Base-by-base conservation (phyloP, 495 filamentous ascomycete genomes). In the Pseudevernia furfuracea region DNA sequence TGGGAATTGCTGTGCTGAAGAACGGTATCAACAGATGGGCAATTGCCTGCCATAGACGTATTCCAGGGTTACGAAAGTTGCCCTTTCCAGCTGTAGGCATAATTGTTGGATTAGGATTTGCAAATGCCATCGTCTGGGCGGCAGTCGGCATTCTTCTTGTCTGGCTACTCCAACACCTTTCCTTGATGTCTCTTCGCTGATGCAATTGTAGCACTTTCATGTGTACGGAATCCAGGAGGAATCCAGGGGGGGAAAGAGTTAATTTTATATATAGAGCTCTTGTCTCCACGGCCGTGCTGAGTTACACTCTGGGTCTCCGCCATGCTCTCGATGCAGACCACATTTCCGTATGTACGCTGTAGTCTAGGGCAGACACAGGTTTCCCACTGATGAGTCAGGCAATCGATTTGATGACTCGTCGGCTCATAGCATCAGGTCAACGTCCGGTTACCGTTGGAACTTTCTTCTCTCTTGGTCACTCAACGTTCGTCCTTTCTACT, bases 261-360 rank as follows among this genome's bases (percentile, higher is more conserved):
- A 3, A 39, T 28, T 12, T 36, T 19, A 44, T 30, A 21, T 17
- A 68, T 37, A 86, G 84, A 9, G 75, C 81, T 6, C 78, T 96
- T 62, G 84, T 92, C 48, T 88, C 87, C 21, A 87, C 91, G 6
- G 89, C 92, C 7, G 84, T 93, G 21, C 81, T 96, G 0, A 84
- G 93, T 19, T 96, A 95, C 73, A 92, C 92, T 1, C 81, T 98
- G 9, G 93, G 94, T 10, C 82, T 98, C 28, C 85, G 94, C 60
- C 93, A 98, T 81, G 94, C 94, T 5, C 85, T 97, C 58, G 94
- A 97, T 72, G 94, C 94, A 21, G 93, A 98, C 74, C 94, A 98
- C 76, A 97, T 98, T 75, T 87, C 88, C 58, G 83, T 86, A 75
- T 37, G 69, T 37, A 30, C 14, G 30, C 57, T 46, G 14, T 39